These are phyloP conservation scores for Selaginella moellendorffii DNA, from an alignment of 75 land plant species.

Conservation along the genomic window DNA sequence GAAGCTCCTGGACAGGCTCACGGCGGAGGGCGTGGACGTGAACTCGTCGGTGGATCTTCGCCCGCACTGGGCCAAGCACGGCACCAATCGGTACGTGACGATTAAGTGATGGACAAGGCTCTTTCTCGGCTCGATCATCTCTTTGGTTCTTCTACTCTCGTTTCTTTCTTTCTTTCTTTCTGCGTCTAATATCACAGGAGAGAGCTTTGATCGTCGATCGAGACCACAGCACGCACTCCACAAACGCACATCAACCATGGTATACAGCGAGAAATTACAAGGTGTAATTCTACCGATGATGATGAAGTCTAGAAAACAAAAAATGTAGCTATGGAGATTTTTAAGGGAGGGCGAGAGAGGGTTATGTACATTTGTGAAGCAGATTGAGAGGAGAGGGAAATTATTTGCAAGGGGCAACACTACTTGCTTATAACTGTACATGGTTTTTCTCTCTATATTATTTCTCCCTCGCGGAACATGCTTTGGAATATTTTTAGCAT, in stretches of 20 bases:
- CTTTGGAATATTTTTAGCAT: neutral
- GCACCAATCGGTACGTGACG: conserved; percentile 7
- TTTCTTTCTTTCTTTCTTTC: neutral
- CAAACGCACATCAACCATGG: too few relatives aligned
- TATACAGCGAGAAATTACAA: too few relatives aligned
- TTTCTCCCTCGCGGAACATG: neutral
- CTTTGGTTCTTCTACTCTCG: too few relatives aligned
- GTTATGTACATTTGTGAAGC: neutral
- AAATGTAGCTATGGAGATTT: too few relatives aligned
- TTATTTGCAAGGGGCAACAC: neutral
- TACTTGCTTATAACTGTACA: neutral
- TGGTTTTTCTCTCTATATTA: neutral
- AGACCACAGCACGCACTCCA: too few relatives aligned
- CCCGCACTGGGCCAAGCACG: conserved; percentile 4
- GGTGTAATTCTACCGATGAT: too few relatives aligned
- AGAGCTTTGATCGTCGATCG: too few relatives aligned
- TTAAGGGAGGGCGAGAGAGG: too few relatives aligned
- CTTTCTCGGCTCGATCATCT: neutral
- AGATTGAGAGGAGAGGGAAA: too few relatives aligned
- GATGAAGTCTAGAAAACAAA: too few relatives aligned
- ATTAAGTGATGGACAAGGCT: conserved; percentile 7
- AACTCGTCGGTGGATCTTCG: neutral
- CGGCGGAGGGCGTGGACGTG: neutral
- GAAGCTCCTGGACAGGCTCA: conserved; percentile 4
- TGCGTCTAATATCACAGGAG: neutral